Conservation (phyloP, 164 flowering plant species). For the Vitis amurensis region DNA sequence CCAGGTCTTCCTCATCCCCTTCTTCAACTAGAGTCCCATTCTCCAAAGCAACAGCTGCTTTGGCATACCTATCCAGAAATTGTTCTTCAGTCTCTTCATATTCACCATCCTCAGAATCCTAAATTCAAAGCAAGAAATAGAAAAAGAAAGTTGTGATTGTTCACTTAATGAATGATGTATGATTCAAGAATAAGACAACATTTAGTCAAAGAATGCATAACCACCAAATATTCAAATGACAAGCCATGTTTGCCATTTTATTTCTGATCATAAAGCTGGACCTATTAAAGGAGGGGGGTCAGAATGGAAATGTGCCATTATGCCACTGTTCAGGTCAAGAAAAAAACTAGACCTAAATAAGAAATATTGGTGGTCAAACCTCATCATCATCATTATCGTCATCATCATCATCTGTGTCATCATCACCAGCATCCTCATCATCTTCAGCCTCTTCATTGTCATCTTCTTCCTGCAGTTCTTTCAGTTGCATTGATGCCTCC, state of each 20-base stretch:
- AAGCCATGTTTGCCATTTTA: background rate
- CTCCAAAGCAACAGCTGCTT: constrained; percentile 57
- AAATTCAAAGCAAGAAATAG: background rate
- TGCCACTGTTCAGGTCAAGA: too few species aligned
- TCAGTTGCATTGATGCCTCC: constrained; percentile 49
- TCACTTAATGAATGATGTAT: background rate
- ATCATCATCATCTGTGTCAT: constrained; percentile 12
- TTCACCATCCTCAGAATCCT: constrained; percentile 80
- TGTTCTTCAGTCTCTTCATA: constrained; percentile 80
- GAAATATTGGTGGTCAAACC: constrained; percentile 26
- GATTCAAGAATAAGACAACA: background rate
- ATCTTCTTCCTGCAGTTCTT: constrained; percentile 46
- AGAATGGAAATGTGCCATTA: too few species aligned
- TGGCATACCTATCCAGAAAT: constrained; percentile 75
- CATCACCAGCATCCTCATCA: constrained; percentile 26
- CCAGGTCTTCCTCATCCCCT: constrained; percentile 62
- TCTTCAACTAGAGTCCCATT: constrained; percentile 48
- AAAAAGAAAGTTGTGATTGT: background rate
- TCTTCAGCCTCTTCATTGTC: constrained; percentile 20
- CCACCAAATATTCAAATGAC: background rate
- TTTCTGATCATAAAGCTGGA: background rate
- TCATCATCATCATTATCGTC: constrained; percentile 45
- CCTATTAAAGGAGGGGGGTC: too few species aligned
- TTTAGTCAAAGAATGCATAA: background rate
- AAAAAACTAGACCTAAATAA: background rate